phyloP scores from a whole-genome alignment of 331 rosid species.

The Prunus yedoensis region DNA sequence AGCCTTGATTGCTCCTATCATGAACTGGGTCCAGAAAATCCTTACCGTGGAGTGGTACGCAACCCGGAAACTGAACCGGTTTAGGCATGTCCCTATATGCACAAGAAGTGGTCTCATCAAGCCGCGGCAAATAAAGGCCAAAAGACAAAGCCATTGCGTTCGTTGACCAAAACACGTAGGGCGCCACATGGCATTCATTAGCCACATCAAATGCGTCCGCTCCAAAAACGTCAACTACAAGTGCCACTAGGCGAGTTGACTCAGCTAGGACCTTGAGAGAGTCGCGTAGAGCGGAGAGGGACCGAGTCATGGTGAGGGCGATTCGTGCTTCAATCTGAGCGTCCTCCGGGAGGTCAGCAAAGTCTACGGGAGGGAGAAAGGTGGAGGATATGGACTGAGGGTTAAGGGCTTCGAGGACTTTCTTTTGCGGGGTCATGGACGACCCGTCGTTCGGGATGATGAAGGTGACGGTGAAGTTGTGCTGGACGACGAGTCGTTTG shows the following conservation, averaged over 20 bases:
- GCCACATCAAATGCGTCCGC: conserved; percentile 33
- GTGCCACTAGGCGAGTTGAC: neutral
- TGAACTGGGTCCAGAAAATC: conserved; percentile 24
- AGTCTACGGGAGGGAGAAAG: conserved; percentile 28
- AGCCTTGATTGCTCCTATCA: conserved; percentile 23
- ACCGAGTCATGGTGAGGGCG: conserved; percentile 7
- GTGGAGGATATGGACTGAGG: neutral
- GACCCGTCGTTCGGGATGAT: conserved; percentile 29
- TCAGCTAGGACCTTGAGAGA: neutral
- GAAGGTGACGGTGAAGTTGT: conserved; percentile 25
- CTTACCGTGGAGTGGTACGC: conserved; percentile 25
- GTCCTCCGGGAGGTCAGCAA: conserved; percentile 15
- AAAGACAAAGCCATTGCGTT: conserved; percentile 27
- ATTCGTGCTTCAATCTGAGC: neutral
- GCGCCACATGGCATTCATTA: conserved; percentile 26
- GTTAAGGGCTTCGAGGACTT: conserved; percentile 20
- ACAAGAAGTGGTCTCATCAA: conserved; percentile 27
- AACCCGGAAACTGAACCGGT: conserved; percentile 38
- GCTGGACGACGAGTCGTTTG: conserved; percentile 25
- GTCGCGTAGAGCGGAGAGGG: conserved; percentile 25
- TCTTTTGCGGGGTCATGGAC: neutral
- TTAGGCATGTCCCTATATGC: conserved; percentile 32
- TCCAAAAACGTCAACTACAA: conserved; percentile 29
- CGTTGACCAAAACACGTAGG: conserved; percentile 30
- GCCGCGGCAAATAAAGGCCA: conserved; percentile 13